A percentile compares a stretch with the other conserved stretches of the same genome.
Conservation (phyloP, 805 yeast species). For the Zygosaccharomyces siamensis region DNA sequence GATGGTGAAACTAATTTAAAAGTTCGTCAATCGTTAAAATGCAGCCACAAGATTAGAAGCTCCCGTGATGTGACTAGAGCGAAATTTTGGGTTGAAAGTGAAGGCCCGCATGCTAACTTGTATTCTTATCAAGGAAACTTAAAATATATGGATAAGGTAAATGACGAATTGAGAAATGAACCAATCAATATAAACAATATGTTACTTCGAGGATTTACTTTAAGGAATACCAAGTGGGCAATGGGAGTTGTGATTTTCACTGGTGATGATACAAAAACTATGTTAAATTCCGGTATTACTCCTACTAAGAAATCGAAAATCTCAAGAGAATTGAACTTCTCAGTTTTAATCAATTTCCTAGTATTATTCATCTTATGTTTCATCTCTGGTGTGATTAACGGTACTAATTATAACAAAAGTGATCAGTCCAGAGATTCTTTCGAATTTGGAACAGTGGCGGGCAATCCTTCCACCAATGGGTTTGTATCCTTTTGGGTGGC, state of each 20-base stretch:
- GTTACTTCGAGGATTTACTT: slow-evolving; percentile 68
- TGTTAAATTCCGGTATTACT: slow-evolving; percentile 75
- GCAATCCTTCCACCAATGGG: slow-evolving; percentile 63
- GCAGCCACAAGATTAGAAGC: slow-evolving; percentile 47
- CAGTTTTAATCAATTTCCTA: slow-evolving; percentile 62
- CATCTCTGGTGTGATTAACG: slow-evolving; percentile 65
- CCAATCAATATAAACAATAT: slow-evolving; percentile 65
- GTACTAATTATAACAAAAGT: slow-evolving; percentile 49
- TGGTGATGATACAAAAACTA: slow-evolving; percentile 74
- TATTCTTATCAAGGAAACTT: slow-evolving; percentile 73
- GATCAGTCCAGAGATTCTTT: slow-evolving; percentile 54
- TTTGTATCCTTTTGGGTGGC: slow-evolving; percentile 70
- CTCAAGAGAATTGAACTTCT: slow-evolving; percentile 63
- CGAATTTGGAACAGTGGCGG: slow-evolving; percentile 68
- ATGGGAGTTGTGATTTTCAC: slow-evolving; percentile 73
- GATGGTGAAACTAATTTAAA: slow-evolving; percentile 80
- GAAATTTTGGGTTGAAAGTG: slow-evolving; percentile 69
- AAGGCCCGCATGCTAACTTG: slow-evolving; percentile 77
- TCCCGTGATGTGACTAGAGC: slow-evolving; percentile 46
- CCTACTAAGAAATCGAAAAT: slow-evolving; percentile 75
- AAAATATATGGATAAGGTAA: slow-evolving; percentile 41
- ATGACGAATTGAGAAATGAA: slow-evolving; percentile 42
- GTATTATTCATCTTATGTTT: slow-evolving; percentile 64
- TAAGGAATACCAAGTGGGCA: slow-evolving; percentile 80
- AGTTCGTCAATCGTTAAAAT: slow-evolving; percentile 67